Base-by-base conservation (phyloP, 1,139 yeast genomes). In the Suhomyces anneliseae region DNA sequence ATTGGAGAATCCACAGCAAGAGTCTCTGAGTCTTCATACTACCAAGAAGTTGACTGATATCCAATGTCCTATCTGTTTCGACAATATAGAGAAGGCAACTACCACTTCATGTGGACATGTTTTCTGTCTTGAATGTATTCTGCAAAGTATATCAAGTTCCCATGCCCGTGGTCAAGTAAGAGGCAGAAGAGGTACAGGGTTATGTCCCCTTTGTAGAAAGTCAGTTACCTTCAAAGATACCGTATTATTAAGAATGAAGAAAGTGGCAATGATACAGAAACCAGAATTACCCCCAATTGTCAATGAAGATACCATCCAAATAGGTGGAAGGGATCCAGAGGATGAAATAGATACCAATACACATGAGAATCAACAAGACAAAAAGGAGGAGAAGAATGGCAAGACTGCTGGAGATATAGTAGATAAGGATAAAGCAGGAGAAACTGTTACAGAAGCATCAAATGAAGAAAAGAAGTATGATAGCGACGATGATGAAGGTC, bases 1-100 rank as follows among this genome's bases (percentile, higher is more conserved):
- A 27, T 60, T 75, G 14, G 58, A 66, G 27, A 60, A 68, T 43
- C 69, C 70, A 6, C 60, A 42, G 34, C 60, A 54, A 36, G 51
- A 60, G 11, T 56, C 60, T 7, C 60, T 62, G 29, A 48, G 48
- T 2, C 56, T 24, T 10, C 29, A 57, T 39, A 53, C 58, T 12
- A 62, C 68, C 34, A 74, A 74, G 56, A 65, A 61, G 38, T 55
- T 75, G 41, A 59, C 66, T 14, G 74, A 72, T 48, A 59, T 71
- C 14, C 73, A 72, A 54, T 75, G 80, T 54, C 80, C 80, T 15
- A 72, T 75, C 24, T 75, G 80, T 55, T 74, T 75, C 53, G 80
- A 75, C 48, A 64, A 66, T n/a, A 58, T 75, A 35, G 59, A 62
- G 5, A 60, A 57, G 39, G 79, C 79, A 32, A 73, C 78, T 27